Evolutionary conservation across 2,329 filamentous ascomycete genomes (phyloP).

Genomic region (Ophiocordyceps sinensis): DNA sequence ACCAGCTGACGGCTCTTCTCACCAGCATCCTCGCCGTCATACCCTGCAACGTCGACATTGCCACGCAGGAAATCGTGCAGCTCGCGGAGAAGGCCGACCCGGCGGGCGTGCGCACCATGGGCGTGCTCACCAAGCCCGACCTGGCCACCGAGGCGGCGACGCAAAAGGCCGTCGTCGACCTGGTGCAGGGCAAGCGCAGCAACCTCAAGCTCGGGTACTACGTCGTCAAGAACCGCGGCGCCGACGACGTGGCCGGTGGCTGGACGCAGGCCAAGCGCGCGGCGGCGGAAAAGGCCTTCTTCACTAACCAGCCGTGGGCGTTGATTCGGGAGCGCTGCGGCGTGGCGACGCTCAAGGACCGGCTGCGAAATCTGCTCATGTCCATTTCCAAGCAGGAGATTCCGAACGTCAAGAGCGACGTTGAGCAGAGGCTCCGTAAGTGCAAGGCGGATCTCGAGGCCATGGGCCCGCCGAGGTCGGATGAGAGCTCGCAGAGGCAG

Average conservation of each 20-base stretch:
- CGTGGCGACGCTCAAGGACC: conserved; percentile 17
- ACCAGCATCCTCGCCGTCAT: conserved; percentile 28
- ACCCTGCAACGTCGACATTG: conserved; percentile 23
- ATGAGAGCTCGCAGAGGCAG: conserved; percentile 15
- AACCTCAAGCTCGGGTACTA: conserved; percentile 32
- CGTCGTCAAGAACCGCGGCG: conserved; percentile 31
- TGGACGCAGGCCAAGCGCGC: conserved; percentile 17
- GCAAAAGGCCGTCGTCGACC: conserved; percentile 23
- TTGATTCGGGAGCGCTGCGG: conserved; percentile 16
- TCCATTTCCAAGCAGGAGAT: conserved; percentile 25
- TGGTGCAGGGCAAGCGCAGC: conserved; percentile 24
- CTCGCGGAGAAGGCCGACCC: conserved; percentile 23
- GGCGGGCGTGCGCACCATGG: conserved; percentile 25
- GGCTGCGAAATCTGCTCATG: conserved; percentile 21
- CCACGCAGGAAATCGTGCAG: conserved; percentile 25
- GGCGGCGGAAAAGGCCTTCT: conserved; percentile 21
- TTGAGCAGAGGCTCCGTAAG: conserved; percentile 6
- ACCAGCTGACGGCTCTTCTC: neutral
- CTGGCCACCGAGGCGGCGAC: conserved; percentile 27
- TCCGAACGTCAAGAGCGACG: conserved; percentile 18
- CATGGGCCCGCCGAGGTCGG: conserved; percentile 17
- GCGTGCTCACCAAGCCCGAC: conserved; percentile 46
- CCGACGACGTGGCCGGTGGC: conserved; percentile 18
- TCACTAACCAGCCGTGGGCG: conserved; percentile 21
- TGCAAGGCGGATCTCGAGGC: conserved; percentile 7